phyloP scores from a whole-genome alignment of 371 early-diverging fungal species.

The Mortierella sp. region DNA sequence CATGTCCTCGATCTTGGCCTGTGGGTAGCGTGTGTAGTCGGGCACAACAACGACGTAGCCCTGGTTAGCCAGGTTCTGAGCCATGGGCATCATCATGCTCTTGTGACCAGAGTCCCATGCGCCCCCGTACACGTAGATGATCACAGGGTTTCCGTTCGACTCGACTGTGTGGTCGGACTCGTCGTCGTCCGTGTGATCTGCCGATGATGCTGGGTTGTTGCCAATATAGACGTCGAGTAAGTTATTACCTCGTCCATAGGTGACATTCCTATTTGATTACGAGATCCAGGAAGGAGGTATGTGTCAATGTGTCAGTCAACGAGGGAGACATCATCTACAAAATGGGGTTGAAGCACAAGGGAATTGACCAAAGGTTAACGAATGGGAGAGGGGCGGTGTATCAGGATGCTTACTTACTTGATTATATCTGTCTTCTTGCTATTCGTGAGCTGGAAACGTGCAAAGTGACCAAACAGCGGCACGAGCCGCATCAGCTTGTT shows the following conservation, averaged over 20 bases:
- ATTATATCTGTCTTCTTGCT: slow-evolving; percentile 46
- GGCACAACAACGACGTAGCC: slow-evolving; percentile 58
- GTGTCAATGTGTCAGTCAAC: no score
- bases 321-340: no score
- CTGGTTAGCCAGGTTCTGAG: slow-evolving; percentile 57
- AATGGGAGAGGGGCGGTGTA: no score
- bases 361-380: no score
- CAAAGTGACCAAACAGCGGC: slow-evolving; percentile 53
- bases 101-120: slow-evolving; percentile 56
- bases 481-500: slow-evolving; percentile 48
- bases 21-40: slow-evolving; percentile 50
- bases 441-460: slow-evolving; percentile 53
- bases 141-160: slow-evolving; percentile 41
- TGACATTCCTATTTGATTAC: slow-evolving; percentile 27
- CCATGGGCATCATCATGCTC: slow-evolving; percentile 57
- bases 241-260: slow-evolving; percentile 38
- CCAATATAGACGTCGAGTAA: slow-evolving; percentile 46
- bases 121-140: slow-evolving; percentile 51
- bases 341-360: no score
- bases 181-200: slow-evolving; percentile 26
- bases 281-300: no score
- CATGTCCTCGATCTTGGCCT: slow-evolving; percentile 57
- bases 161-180: slow-evolving; percentile 52
- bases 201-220: background rate
- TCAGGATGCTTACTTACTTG: slow-evolving; percentile 27